Percentiles rank a stretch among this genome's conserved stretches.
Evolutionary conservation across 106 monocot genomes (phyloP).

Genomic region (Dendrobium officinale): DNA sequence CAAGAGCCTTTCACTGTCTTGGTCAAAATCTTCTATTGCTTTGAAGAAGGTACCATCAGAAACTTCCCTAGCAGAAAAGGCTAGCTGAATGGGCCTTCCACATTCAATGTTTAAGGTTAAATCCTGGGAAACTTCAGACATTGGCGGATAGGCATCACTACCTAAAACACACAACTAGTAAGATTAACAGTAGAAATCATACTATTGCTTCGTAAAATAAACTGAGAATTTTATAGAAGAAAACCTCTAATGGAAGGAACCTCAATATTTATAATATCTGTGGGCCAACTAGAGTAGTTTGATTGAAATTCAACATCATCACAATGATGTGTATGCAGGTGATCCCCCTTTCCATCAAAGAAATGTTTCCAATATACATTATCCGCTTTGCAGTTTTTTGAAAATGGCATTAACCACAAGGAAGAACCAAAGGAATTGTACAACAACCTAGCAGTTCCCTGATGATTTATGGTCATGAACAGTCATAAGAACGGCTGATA

Average conservation of each 20-base stretch:
- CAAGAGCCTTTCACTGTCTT: constrained; percentile 58
- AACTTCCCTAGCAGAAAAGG: constrained; percentile 85
- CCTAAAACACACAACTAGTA: constrained; percentile 27
- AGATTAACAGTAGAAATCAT: background rate
- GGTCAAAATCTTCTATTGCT: constrained; percentile 90
- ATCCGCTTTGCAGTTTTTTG: constrained; percentile 80
- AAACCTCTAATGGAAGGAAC: constrained; percentile 76
- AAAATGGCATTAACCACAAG: constrained; percentile 87
- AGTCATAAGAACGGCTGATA: background rate
- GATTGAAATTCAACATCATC: constrained; percentile 62
- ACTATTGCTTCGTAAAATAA: background rate
- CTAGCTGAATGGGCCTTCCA: constrained; percentile 57
- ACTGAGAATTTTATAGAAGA: constrained; percentile 7
- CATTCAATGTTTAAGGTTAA: constrained; percentile 53
- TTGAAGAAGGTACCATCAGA: constrained; percentile 95
- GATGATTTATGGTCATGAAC: constrained; percentile 16
- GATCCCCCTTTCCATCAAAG: constrained; percentile 54
- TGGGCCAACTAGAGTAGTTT: constrained; percentile 88
- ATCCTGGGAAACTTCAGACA: constrained; percentile 39
- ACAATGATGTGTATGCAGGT: constrained; percentile 37
- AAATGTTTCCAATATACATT: constrained; percentile 80
- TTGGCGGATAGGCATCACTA: constrained; percentile 66
- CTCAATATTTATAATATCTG: constrained; percentile 80
- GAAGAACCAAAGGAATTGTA: constrained; percentile 88
- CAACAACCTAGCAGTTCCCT: constrained; percentile 93